Percentiles rank a stretch among this genome's conserved stretches.
These are phyloP conservation scores for Blastobotrys aristatus DNA, from an alignment of 1,139 yeast species.

Conservation along the genomic window DNA sequence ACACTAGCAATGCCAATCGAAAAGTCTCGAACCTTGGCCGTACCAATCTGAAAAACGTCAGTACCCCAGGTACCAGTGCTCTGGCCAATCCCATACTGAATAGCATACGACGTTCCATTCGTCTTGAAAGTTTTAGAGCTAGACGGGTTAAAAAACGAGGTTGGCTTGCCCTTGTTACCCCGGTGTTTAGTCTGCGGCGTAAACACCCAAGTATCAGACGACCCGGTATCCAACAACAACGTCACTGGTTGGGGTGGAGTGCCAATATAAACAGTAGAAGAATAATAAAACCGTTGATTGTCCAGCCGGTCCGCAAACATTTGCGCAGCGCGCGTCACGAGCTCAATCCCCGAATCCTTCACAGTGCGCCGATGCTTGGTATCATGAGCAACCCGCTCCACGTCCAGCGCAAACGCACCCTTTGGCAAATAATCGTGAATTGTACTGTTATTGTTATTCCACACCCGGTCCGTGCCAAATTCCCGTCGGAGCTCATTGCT, in stretches of 20 bases:
- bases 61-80: constrained; percentile 45
- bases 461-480: neutral
- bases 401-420: constrained; percentile 26
- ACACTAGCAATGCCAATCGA: constrained; percentile 46
- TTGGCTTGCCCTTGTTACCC: constrained; percentile 21
- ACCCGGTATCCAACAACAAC: constrained; percentile 56
- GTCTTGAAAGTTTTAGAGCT: constrained; percentile 22
- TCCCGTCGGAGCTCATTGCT: neutral
- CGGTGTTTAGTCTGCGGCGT: constrained; percentile 27
- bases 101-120: constrained; percentile 22
- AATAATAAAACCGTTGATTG: constrained; percentile 37
- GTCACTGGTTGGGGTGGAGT: constrained; percentile 29
- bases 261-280: constrained; percentile 26
- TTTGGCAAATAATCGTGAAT: constrained; percentile 17
- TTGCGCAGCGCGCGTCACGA: constrained; percentile 18
- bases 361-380: neutral
- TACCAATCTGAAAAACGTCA: constrained; percentile 43
- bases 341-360: neutral
- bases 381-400: constrained; percentile 20
- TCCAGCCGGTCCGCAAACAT: constrained; percentile 29
- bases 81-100: constrained; percentile 30
- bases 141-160: constrained; percentile 36
- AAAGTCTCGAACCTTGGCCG: constrained; percentile 36
- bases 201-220: constrained; percentile 63
- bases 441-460: neutral